Percentiles rank a stretch among this genome's conserved stretches.
These are phyloP conservation scores for Phytophthora meadii DNA, from an alignment of 352 stramenopile genomes.

Conservation along the genomic window DNA sequence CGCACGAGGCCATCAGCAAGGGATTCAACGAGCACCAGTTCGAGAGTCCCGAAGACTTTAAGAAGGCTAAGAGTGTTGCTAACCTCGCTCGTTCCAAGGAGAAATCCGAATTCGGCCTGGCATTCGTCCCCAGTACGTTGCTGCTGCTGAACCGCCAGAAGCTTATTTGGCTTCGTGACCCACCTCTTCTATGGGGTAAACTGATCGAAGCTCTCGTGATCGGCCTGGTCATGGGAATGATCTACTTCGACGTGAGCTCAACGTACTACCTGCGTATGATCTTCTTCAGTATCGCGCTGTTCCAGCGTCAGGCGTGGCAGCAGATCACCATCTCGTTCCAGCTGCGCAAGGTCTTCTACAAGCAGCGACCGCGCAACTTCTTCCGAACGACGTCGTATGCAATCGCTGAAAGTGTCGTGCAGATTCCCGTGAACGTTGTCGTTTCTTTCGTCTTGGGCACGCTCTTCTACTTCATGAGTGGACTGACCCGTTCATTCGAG, in stretches of 20 bases:
- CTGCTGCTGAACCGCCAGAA: slow-evolving; percentile 71
- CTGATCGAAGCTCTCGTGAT: slow-evolving; percentile 71
- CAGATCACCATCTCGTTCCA: slow-evolving; percentile 75
- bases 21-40: slow-evolving; percentile 68
- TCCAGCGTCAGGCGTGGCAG: slow-evolving; percentile 78
- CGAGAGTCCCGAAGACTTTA: slow-evolving; percentile 63
- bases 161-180: slow-evolving; percentile 68
- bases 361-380: slow-evolving; percentile 90
- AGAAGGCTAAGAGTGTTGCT: slow-evolving; percentile 59
- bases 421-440: slow-evolving; percentile 70
- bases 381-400: slow-evolving; percentile 87
- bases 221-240: slow-evolving; percentile 78
- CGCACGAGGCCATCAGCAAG: slow-evolving; percentile 54
- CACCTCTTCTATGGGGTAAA: slow-evolving; percentile 69
- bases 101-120: slow-evolving; percentile 59
- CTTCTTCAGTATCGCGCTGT: slow-evolving; percentile 72
- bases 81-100: slow-evolving; percentile 58
- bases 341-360: slow-evolving; percentile 91
- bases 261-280: slow-evolving; percentile 78
- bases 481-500: slow-evolving; percentile 59
- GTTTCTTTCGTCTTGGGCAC: slow-evolving; percentile 70
- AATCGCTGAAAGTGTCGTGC: slow-evolving; percentile 66
- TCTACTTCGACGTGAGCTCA: slow-evolving; percentile 66
- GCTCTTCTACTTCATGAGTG: slow-evolving; percentile 92
- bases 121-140: slow-evolving; percentile 51